Percentiles rank a stretch among this genome's conserved stretches.
Conservation (phyloP, 768 basidiomycete genomes). For the Mycena sanguinolenta region DNA sequence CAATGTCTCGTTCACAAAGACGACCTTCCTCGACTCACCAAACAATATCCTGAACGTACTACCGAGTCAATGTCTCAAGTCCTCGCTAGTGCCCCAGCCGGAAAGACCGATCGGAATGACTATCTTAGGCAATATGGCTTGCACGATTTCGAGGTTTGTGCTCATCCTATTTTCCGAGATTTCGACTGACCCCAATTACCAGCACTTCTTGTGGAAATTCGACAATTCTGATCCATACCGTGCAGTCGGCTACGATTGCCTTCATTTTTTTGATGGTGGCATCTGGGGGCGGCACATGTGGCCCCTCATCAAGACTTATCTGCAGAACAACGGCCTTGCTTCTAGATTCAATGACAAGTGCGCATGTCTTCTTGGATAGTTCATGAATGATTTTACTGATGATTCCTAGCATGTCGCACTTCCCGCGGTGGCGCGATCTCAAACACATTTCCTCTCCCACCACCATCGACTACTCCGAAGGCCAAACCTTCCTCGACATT, state of each 20-base stretch:
- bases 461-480: constrained; percentile 25
- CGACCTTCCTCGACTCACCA: constrained; percentile 22
- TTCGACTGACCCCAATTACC: too few species aligned
- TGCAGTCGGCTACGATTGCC: constrained; percentile 19
- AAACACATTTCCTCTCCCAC: constrained; percentile 19
- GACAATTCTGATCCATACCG: constrained; percentile 24
- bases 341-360: constrained; percentile 24
- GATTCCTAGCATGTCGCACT: constrained; percentile 15
- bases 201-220: constrained; percentile 26
- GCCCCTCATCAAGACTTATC: constrained; percentile 15
- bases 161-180: too few species aligned
- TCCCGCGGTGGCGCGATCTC: constrained; percentile 21
- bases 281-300: constrained; percentile 28
- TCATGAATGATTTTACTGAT: not conserved
- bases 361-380: not conserved
- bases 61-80: not conserved
- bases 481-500: constrained; percentile 22
- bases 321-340: constrained; percentile 11
- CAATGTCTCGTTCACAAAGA: constrained; percentile 35
- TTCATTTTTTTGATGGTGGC: constrained; percentile 31
- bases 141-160: constrained; percentile 18
- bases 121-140: constrained; percentile 11
- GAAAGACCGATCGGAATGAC: constrained; percentile 11
- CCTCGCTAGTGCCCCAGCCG: too few species aligned
- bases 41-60: constrained; percentile 11